These are phyloP conservation scores for Cylindrodendrum hubeiense DNA, from an alignment of 2,329 filamentous ascomycete genomes.

Conservation along the genomic window DNA sequence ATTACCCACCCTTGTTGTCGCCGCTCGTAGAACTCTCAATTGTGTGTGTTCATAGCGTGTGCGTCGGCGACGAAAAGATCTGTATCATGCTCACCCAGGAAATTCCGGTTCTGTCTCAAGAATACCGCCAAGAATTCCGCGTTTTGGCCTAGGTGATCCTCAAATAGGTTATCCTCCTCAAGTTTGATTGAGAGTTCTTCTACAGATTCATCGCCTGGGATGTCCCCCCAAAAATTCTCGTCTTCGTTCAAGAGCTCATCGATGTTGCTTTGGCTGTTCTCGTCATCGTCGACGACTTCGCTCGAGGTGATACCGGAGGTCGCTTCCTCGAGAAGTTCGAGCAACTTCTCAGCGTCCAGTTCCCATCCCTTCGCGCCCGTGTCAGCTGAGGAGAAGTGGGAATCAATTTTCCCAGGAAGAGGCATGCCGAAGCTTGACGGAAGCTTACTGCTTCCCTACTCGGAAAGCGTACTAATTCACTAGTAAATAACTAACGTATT, in stretches of 20 bases:
- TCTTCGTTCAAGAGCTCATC: conserved; percentile 27
- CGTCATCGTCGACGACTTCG: conserved; percentile 22
- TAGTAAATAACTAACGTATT: too few relatives aligned
- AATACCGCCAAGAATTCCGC: not conserved
- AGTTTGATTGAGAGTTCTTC: conserved; percentile 21
- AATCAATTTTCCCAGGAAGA: conserved; percentile 21
- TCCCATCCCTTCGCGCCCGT: conserved; percentile 15
- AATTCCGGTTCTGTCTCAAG: conserved; percentile 3
- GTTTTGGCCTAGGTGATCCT: conserved; percentile 12
- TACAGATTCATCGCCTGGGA: conserved; percentile 24
- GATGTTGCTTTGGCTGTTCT: conserved; percentile 24
- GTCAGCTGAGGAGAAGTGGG: conserved; percentile 18
- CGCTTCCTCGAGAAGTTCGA: conserved; percentile 16
- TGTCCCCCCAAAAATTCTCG: conserved; percentile 19
- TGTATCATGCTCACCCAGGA: conserved; percentile 1
- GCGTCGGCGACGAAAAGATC: not conserved
- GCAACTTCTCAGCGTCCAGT: conserved; percentile 16
- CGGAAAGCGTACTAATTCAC: too few relatives aligned
- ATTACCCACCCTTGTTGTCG: not conserved
- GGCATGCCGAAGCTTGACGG: conserved; percentile 20
- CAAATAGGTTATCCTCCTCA: conserved; percentile 23
- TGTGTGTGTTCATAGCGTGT: conserved; percentile 5
- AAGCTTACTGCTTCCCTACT: too few relatives aligned
- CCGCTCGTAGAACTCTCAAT: conserved; percentile 1
- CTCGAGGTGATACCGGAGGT: conserved; percentile 16